Percentiles rank a stretch among this genome's conserved stretches.
phyloP scores from a whole-genome alignment of 2,329 filamentous ascomycete species.

The Xylariaceae sp. region DNA sequence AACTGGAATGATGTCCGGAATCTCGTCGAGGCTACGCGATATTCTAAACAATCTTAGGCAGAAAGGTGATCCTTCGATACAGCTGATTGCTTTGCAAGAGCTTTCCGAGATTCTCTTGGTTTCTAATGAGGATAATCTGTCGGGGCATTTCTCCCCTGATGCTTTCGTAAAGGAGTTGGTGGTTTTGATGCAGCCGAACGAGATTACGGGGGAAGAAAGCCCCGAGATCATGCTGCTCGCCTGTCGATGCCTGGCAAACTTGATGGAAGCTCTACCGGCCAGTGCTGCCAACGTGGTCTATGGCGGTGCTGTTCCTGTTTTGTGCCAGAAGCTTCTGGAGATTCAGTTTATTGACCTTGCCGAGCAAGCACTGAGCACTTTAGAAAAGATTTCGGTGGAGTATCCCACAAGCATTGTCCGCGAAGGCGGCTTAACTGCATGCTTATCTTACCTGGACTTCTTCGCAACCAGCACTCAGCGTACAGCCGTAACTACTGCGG shows the following conservation, averaged over 20 bases:
- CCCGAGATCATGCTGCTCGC: slow-evolving; percentile 97
- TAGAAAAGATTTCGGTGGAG: slow-evolving; percentile 96
- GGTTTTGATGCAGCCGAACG: slow-evolving; percentile 85
- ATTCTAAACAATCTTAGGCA: slow-evolving; percentile 75
- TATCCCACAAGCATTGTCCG: slow-evolving; percentile 94
- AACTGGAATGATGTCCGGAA: slow-evolving; percentile 88
- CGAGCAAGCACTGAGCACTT: slow-evolving; percentile 92
- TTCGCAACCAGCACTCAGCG: slow-evolving; percentile 96
- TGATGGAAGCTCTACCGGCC: slow-evolving; percentile 95
- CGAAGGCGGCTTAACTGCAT: slow-evolving; percentile 94
- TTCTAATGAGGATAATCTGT: slow-evolving; percentile 94
- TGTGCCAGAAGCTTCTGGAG: slow-evolving; percentile 93
- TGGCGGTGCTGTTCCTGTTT: slow-evolving; percentile 89
- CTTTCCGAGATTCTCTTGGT: slow-evolving; percentile 91
- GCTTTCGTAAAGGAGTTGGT: slow-evolving; percentile 95
- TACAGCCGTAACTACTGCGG: slow-evolving; percentile 94
- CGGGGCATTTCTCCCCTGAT: slow-evolving; percentile 93
- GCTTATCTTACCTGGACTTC: slow-evolving; percentile 93
- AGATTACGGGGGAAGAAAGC: slow-evolving; percentile 81
- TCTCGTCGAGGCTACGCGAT: slow-evolving; percentile 77
- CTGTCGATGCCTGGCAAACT: slow-evolving; percentile 90
- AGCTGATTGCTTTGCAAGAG: slow-evolving; percentile 90
- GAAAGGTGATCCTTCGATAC: slow-evolving; percentile 83
- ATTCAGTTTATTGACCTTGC: slow-evolving; percentile 97
- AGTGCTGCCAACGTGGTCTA: slow-evolving; percentile 96